Percentiles rank a stretch among this genome's conserved stretches.
Evolutionary conservation across 306 rosid genomes (phyloP).

Genomic region (Cyamopsis tetragonoloba): DNA sequence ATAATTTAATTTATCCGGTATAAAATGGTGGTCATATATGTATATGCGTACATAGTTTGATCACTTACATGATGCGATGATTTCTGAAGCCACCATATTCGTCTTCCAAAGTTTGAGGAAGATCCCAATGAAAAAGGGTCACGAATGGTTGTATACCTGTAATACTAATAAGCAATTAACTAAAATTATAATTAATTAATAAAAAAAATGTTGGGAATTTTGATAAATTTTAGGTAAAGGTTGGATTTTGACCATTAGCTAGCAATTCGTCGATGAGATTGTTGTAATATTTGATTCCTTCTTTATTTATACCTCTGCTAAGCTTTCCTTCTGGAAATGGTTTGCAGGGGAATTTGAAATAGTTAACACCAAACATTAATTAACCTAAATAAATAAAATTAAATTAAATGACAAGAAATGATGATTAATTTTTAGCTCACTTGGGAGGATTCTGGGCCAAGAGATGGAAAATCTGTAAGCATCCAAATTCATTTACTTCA

Average conservation of each 20-base stretch:
- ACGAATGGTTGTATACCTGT: slow-evolving; percentile 43
- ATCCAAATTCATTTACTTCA: slow-evolving; percentile 51
- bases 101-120: slow-evolving; percentile 60
- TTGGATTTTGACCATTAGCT: slow-evolving; percentile 33
- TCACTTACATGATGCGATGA: slow-evolving; percentile 42
- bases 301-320: slow-evolving; percentile 49
- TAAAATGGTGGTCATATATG: no score
- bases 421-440: slow-evolving; percentile 27
- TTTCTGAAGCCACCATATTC: slow-evolving; percentile 57
- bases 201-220: background rate
- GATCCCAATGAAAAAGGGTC: slow-evolving; percentile 65
- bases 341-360: background rate
- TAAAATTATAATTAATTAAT: background rate
- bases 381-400: background rate
- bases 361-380: background rate
- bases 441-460: slow-evolving; percentile 66
- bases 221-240: background rate
- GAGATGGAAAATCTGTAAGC: slow-evolving; percentile 68
- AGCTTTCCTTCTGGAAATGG: slow-evolving; percentile 42
- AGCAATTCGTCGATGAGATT: slow-evolving; percentile 50
- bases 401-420: background rate
- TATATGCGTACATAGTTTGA: no score
- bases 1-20: background rate
- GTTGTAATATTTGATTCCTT: slow-evolving; percentile 53
- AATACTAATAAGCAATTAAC: background rate